These are phyloP conservation scores for Cutaneotrichosporon sp. DNA, from an alignment of 1,284 basidiomycete genomes.

Conservation along the genomic window DNA sequence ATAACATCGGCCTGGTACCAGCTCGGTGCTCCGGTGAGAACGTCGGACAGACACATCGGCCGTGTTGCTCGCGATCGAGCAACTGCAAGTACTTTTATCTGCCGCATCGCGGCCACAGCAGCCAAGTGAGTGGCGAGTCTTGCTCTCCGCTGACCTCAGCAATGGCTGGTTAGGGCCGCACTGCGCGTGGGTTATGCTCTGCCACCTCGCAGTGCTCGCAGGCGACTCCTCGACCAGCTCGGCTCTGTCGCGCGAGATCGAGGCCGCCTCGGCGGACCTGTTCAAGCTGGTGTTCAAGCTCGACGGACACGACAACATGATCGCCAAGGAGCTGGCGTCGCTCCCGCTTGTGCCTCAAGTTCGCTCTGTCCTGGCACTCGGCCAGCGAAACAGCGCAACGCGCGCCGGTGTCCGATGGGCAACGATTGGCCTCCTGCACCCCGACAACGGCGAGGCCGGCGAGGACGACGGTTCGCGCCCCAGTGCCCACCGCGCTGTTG, in stretches of 20 bases:
- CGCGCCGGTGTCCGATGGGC: constrained; percentile 4
- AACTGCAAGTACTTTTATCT: not conserved
- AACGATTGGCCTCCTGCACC: not conserved
- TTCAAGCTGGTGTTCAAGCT: not conserved
- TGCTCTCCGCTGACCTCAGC: not conserved
- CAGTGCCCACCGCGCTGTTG: not conserved
- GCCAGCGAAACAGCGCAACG: not conserved
- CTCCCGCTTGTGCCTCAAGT: constrained; percentile 1
- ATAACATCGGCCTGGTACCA: not conserved
- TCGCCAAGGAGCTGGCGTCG: not conserved
- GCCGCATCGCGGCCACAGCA: not conserved
- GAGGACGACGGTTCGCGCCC: not conserved
- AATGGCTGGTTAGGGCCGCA: not conserved
- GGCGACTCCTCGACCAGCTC: constrained; percentile 10
- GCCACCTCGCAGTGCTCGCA: not conserved
- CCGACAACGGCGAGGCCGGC: not conserved
- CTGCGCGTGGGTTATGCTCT: constrained; percentile 1
- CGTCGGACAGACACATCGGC: not conserved
- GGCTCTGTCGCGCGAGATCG: not conserved
- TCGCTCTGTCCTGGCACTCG: constrained; percentile 8
- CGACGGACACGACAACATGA: not conserved
- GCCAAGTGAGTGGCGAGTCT: not conserved
- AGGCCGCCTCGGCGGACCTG: not conserved
- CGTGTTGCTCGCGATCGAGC: not conserved
- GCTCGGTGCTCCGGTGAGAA: not conserved